These are phyloP conservation scores for Corylus heterophylla DNA, from an alignment of 306 rosid species.

Conservation along the genomic window DNA sequence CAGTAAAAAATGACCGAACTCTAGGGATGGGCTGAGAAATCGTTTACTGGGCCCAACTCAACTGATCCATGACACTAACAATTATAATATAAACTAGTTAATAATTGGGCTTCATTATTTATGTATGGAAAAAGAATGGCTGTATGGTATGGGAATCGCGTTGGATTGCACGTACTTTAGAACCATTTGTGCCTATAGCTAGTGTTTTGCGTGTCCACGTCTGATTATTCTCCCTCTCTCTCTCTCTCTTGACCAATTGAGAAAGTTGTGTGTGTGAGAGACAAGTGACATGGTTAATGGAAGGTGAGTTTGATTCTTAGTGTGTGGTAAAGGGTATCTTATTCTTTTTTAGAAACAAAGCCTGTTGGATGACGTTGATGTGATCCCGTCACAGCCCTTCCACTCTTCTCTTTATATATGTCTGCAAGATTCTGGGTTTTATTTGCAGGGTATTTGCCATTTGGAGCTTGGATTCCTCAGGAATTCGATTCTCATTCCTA, in stretches of 20 bases:
- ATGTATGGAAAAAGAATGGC: background rate
- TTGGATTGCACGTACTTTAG: slow-evolving; percentile 45
- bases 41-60: too few species aligned
- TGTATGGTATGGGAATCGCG: slow-evolving; percentile 43
- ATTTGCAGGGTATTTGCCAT: background rate
- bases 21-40: too few species aligned
- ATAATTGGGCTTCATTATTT: background rate
- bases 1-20: too few species aligned
- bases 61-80: too few species aligned
- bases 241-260: slow-evolving; percentile 5
- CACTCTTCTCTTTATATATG: background rate
- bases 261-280: background rate
- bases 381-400: background rate
- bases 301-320: slow-evolving; percentile 2
- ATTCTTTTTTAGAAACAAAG: slow-evolving; percentile 4
- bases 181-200: slow-evolving; percentile 14
- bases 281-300: slow-evolving; percentile 1
- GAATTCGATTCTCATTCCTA: slow-evolving; percentile 57
- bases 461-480: slow-evolving; percentile 37
- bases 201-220: slow-evolving; percentile 14
- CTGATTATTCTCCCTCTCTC: background rate
- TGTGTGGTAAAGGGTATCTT: background rate
- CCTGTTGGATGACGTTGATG: slow-evolving; percentile 7
- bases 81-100: too few species aligned
- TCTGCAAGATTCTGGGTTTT: background rate